Percentiles rank a stretch among this genome's conserved stretches.
Conservation (phyloP, 192 early-diverging fungal genomes). For the Entomortierella lignicola region DNA sequence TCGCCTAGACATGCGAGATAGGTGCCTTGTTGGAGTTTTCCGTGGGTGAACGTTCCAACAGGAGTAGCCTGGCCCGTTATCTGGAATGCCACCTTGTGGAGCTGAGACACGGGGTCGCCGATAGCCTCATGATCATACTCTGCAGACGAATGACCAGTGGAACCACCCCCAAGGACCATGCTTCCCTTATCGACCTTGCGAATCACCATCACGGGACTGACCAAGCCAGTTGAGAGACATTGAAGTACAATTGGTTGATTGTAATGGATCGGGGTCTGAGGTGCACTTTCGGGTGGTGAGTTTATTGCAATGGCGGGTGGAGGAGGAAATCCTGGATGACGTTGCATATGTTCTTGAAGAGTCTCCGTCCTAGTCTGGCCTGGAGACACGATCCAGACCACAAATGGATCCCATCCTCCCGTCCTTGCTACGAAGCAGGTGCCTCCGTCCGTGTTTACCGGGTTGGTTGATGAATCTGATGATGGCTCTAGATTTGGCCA, state of each 20-base stretch:
- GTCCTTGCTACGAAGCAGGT: constrained; percentile 83
- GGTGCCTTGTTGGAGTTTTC: constrained; percentile 61
- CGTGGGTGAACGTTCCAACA: constrained; percentile 21
- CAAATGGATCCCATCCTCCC: constrained; percentile 88
- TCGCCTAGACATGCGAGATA: constrained; percentile 83
- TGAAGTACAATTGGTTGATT: constrained; percentile 91
- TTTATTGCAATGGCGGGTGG: constrained; percentile 81
- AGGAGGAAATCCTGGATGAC: constrained; percentile 73
- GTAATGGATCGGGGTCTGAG: constrained; percentile 81
- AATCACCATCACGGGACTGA: constrained; percentile 83
- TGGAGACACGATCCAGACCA: constrained; percentile 85
- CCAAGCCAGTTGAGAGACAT: constrained; percentile 88
- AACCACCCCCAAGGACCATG: constrained; percentile 76
- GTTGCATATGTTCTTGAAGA: constrained; percentile 65
- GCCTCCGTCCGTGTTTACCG: constrained; percentile 52
- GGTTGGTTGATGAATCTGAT: constrained; percentile 34
- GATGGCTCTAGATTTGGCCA: constrained; percentile 45
- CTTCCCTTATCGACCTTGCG: constrained; percentile 88
- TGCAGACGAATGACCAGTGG: constrained; percentile 33
- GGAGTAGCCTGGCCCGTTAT: constrained; percentile 65
- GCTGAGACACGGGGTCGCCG: constrained; percentile 88
- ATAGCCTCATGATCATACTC: constrained; percentile 63
- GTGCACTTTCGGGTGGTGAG: constrained; percentile 60
- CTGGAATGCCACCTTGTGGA: constrained; percentile 93
- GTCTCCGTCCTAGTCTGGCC: constrained; percentile 62